phyloP scores from a whole-genome alignment of 495 filamentous ascomycete genomes.

The Neurospora africana region DNA sequence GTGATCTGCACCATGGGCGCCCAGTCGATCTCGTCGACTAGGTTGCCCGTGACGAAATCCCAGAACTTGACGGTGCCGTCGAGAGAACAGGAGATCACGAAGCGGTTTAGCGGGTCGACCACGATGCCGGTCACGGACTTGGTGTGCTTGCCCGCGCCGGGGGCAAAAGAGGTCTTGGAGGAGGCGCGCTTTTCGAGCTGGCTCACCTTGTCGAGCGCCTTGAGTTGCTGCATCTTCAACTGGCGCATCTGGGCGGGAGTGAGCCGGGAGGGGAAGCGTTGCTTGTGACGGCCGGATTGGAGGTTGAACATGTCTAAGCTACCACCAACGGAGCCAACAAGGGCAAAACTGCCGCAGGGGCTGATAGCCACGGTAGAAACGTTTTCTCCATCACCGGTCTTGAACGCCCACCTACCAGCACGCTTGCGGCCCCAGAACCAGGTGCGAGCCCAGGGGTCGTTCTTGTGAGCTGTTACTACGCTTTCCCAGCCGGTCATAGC shows the following conservation, averaged over 20 bases:
- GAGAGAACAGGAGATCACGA: slow-evolving; percentile 70
- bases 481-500: slow-evolving; percentile 90
- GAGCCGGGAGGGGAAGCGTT: slow-evolving; percentile 66
- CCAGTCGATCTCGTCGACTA: slow-evolving; percentile 80
- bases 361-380: slow-evolving; percentile 85
- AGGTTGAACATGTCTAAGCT: slow-evolving; percentile 91
- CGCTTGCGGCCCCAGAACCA: slow-evolving; percentile 97
- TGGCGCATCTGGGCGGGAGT: slow-evolving; percentile 54
- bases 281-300: slow-evolving; percentile 80
- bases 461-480: slow-evolving; percentile 84
- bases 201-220: slow-evolving; percentile 34
- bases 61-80: slow-evolving; percentile 99
- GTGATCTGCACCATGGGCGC: slow-evolving; percentile 65
- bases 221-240: slow-evolving; percentile 45
- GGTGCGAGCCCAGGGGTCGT: slow-evolving; percentile 74
- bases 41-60: slow-evolving; percentile 72
- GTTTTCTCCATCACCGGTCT: slow-evolving; percentile 70
- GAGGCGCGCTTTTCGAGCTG: slow-evolving; percentile 29
- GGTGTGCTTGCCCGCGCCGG: slow-evolving; percentile 56
- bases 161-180: slow-evolving; percentile 27
- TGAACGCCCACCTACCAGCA: slow-evolving; percentile 86
- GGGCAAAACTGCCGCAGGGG: slow-evolving; percentile 83
- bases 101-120: slow-evolving; percentile 74
- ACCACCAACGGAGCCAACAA: slow-evolving; percentile 78
- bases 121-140: slow-evolving; percentile 75